Base-by-base conservation (phyloP, 306 rosid species). In the Medicago lupulina region DNA sequence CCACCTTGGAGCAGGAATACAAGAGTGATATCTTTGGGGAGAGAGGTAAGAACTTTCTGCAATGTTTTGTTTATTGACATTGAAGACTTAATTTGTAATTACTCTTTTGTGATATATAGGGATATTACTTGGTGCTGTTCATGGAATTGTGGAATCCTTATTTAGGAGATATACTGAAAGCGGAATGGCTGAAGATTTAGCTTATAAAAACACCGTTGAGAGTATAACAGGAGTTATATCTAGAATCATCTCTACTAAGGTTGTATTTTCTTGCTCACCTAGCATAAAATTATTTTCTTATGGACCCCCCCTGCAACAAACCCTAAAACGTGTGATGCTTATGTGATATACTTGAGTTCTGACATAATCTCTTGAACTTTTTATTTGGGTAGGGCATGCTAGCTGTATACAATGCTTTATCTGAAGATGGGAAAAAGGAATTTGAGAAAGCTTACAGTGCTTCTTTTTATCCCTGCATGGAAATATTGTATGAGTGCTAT, bases 21-120 rank as follows among this genome's bases (percentile, higher is more conserved):
- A 92, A 50, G 85, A 94, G 98, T 78, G 98, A 94, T 83, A 91
- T 94, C 84, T 94, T 91, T 82, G 98, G 97, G 34, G 98, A 94
- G 84, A 84, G 97, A 86, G 96, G 99, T 87, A 73, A 70, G 72
- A 55, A 25, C 47, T 75, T 13, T 6, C 47, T 58, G 17, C 59
- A 67, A 11, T 49, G 60, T 7, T 14, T 50, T 68, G 25, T 14
- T 49, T 66, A 17, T n/a, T 58, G 21, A 38, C 47, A 38, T 59
- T 9, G 6, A 67, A 57, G 13, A 44, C 17, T 14, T 55, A 59
- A 3, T 1, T 38, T 76, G 47, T 67, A 64, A 83, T 60, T 59
- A 15, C 47, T 78, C 15, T 69, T 83, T 67, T 82, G 3, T 79
- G 81, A 19, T 13, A 28, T 25, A 21, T 71, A 95, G 97, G 98